Conservation (phyloP, 2,329 filamentous ascomycete species). For the Fusarium protoensiforme region DNA sequence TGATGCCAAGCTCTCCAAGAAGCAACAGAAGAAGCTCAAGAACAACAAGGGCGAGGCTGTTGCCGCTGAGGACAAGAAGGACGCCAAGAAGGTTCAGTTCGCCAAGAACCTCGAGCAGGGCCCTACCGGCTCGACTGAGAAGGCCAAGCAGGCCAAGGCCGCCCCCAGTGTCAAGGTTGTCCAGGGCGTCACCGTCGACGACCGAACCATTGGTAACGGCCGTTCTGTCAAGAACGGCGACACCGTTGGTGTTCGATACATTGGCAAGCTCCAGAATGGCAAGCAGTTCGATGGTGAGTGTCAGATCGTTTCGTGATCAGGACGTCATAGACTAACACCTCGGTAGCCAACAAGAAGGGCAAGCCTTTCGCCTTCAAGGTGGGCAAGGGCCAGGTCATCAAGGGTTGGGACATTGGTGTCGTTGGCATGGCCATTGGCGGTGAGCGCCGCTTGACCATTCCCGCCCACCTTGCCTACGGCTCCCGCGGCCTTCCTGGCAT, state of each 20-base stretch:
- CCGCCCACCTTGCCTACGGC: slow-evolving; percentile 89
- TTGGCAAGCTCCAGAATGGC: slow-evolving; percentile 94
- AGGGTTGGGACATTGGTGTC: slow-evolving; percentile 97
- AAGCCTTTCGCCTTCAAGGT: slow-evolving; percentile 98
- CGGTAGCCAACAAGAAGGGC: slow-evolving; percentile 94
- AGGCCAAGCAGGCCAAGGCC: slow-evolving; percentile 56
- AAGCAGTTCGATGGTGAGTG: slow-evolving; percentile 92
- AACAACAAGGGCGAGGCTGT: slow-evolving; percentile 96
- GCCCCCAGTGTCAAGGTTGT: slow-evolving; percentile 80
- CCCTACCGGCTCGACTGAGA: slow-evolving; percentile 77
- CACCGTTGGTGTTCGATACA: slow-evolving; percentile 94
- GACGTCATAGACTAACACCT: slow-evolving; percentile 33
- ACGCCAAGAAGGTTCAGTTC: slow-evolving; percentile 94
- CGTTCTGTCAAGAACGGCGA: slow-evolving; percentile 90
- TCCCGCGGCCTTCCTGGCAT: slow-evolving; percentile 85
- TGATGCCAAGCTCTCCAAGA: slow-evolving; percentile 88
- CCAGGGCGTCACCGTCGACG: slow-evolving; percentile 91
- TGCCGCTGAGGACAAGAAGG: slow-evolving; percentile 68
- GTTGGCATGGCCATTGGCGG: slow-evolving; percentile 92
- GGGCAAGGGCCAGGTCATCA: slow-evolving; percentile 95
- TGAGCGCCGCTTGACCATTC: slow-evolving; percentile 92
- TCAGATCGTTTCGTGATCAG: background rate
- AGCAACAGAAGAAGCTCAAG: slow-evolving; percentile 97
- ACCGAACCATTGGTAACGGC: slow-evolving; percentile 91
- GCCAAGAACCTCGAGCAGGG: slow-evolving; percentile 99